phyloP scores from a whole-genome alignment of 495 filamentous ascomycete species.

The Talaromyces thailandensis region DNA sequence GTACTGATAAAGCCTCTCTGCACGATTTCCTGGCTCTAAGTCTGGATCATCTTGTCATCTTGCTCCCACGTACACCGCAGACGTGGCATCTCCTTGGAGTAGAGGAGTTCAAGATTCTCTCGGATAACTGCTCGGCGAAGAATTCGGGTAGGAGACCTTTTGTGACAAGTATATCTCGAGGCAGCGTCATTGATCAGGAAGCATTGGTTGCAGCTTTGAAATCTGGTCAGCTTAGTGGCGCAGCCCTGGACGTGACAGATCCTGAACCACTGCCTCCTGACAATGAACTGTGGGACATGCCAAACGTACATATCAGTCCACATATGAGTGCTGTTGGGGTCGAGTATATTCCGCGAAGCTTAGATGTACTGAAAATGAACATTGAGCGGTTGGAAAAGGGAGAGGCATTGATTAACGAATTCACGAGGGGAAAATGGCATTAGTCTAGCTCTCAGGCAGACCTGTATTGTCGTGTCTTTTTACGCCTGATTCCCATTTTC shows the following conservation, averaged over 20 bases:
- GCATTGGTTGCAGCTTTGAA: conserved; percentile 51
- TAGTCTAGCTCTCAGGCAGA: background rate
- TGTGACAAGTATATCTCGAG: conserved; percentile 68
- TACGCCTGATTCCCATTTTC: too few relatives aligned
- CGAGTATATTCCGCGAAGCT: conserved; percentile 49
- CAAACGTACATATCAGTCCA: conserved; percentile 70
- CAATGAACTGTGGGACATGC: conserved; percentile 61
- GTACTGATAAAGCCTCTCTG: conserved; percentile 48
- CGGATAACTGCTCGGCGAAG: conserved; percentile 22
- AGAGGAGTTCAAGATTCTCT: conserved; percentile 61
- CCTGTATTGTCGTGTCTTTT: too few relatives aligned
- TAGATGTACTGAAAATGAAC: conserved; percentile 56
- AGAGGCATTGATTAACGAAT: conserved; percentile 56
- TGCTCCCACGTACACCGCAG: conserved; percentile 60
- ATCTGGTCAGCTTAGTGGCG: conserved; percentile 45
- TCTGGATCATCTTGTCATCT: conserved; percentile 68
- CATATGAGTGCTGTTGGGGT: conserved; percentile 60
- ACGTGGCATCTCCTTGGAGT: conserved; percentile 54
- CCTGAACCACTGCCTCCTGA: conserved; percentile 71
- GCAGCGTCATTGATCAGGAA: conserved; percentile 59
- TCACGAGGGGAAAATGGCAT: conserved; percentile 22
- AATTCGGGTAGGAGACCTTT: conserved; percentile 27
- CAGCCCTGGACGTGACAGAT: conserved; percentile 77
- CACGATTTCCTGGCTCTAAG: conserved; percentile 58
- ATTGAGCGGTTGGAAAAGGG: conserved; percentile 49